Percentiles rank a stretch among this genome's conserved stretches.
phyloP scores from a whole-genome alignment of 2,329 filamentous ascomycete species.

The Fusarium nematophilum region DNA sequence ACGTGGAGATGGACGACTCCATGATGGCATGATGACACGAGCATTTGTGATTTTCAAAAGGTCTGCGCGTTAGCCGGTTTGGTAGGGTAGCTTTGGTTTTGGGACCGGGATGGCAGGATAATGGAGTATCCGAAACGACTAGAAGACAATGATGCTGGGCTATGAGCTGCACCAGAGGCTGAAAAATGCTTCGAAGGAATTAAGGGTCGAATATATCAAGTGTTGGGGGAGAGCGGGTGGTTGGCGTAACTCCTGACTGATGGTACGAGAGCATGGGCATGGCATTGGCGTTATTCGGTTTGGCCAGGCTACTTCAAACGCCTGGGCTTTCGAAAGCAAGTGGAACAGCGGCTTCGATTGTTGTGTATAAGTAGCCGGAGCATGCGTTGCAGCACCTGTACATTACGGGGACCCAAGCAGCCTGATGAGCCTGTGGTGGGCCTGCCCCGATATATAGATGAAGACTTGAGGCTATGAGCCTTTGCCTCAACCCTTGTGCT shows the following conservation, averaged over 20 bases:
- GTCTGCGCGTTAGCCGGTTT: conserved; percentile 32
- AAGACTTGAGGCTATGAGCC: conserved; percentile 11
- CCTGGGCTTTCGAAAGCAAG: conserved; percentile 29
- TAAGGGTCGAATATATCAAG: conserved; percentile 15
- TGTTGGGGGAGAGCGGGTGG: conserved; percentile 7
- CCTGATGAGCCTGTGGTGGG: conserved; percentile 6
- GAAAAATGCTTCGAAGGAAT: conserved; percentile 4
- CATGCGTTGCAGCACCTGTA: conserved; percentile 39
- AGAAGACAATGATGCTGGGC: neutral
- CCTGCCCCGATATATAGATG: conserved; percentile 30
- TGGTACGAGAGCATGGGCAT: conserved; percentile 49
- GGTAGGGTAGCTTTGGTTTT: conserved; percentile 33
- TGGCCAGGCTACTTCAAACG: conserved; percentile 28
- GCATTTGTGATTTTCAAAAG: conserved; percentile 38
- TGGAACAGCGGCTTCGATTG: conserved; percentile 29
- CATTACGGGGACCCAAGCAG: conserved; percentile 29
- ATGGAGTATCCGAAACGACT: conserved; percentile 19
- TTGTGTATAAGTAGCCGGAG: conserved; percentile 42
- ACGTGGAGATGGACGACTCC: conserved; percentile 76
- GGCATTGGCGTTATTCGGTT: conserved; percentile 49
- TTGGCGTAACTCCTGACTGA: conserved; percentile 35
- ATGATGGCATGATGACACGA: conserved; percentile 65
- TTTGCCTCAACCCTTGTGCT: conserved; percentile 1
- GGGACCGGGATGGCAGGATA: conserved; percentile 24
- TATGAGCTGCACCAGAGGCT: neutral